Evolutionary conservation across 2,329 filamentous ascomycete genomes (phyloP).

Genomic region (Cryphonectria naterciae): DNA sequence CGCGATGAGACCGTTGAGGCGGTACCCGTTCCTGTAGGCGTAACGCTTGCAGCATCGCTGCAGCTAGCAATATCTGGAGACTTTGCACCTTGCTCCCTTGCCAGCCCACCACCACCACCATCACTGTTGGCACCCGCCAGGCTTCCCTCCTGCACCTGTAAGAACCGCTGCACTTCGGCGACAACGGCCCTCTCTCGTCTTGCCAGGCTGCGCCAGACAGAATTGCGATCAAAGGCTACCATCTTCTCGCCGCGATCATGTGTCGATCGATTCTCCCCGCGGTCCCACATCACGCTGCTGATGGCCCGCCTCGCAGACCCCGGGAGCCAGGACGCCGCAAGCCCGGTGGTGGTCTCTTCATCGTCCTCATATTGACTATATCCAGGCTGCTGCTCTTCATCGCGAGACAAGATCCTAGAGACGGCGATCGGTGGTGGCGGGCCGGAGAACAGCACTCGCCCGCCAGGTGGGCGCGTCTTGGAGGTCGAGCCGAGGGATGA

Average conservation of each 20-base stretch:
- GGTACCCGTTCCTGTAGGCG: constrained; percentile 44
- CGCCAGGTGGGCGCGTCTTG: constrained; percentile 39
- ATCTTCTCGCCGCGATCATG: constrained; percentile 27
- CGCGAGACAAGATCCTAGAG: constrained; percentile 44
- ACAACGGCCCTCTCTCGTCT: constrained; percentile 52
- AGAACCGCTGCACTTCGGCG: constrained; percentile 50
- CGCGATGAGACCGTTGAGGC: constrained; percentile 45
- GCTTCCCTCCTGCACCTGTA: constrained; percentile 54
- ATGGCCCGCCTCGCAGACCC: constrained; percentile 34
- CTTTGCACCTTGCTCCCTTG: neutral
- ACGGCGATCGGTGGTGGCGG: constrained; percentile 56
- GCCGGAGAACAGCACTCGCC: constrained; percentile 48
- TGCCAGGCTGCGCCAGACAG: constrained; percentile 52
- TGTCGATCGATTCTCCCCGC: constrained; percentile 20
- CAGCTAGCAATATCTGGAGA: constrained; percentile 30
- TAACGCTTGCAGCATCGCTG: constrained; percentile 48
- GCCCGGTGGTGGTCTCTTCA: constrained; percentile 15
- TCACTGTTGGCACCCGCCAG: constrained; percentile 43
- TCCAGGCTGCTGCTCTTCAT: constrained; percentile 36
- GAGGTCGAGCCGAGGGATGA: constrained; percentile 28
- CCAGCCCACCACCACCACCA: neutral
- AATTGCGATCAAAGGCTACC: constrained; percentile 43
- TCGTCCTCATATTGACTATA: constrained; percentile 29
- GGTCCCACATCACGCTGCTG: constrained; percentile 47
- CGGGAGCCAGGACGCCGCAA: constrained; percentile 31